A percentile compares a stretch with the other conserved stretches of the same genome.
phyloP scores from a whole-genome alignment of 1,284 basidiomycete species.

The Rhodofomes roseus region DNA sequence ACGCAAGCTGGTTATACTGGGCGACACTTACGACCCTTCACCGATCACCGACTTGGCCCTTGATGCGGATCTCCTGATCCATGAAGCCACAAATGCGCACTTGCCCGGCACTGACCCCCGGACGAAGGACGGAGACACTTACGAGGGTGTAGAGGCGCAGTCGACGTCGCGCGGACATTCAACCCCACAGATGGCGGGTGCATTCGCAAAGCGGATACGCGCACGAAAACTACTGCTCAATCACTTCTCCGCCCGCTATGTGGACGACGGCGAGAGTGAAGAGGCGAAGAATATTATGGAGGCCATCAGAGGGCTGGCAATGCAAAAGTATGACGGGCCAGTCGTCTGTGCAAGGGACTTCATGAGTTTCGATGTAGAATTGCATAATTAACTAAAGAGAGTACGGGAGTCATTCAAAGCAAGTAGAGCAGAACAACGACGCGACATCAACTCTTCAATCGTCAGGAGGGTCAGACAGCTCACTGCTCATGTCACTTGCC shows the following conservation, averaged over 20 bases:
- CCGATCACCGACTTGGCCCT: constrained; percentile 53
- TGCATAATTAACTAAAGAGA: constrained; percentile 20
- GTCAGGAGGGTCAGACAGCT: constrained; percentile 69
- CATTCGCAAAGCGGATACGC: constrained; percentile 68
- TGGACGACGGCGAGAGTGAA: constrained; percentile 39
- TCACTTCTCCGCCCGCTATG: constrained; percentile 71
- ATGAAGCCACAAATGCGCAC: constrained; percentile 91
- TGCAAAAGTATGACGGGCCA: constrained; percentile 44
- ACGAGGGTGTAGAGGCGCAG: constrained; percentile 60
- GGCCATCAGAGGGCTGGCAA: constrained; percentile 56
- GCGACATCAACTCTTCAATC: constrained; percentile 28
- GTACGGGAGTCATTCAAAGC: constrained; percentile 6
- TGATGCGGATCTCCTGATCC: constrained; percentile 67
- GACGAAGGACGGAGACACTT: constrained; percentile 56
- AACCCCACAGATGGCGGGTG: constrained; percentile 88
- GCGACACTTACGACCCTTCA: constrained; percentile 79
- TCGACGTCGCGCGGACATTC: constrained; percentile 86
- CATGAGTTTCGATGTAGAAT: constrained; percentile 59
- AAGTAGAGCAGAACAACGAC: constrained; percentile 7
- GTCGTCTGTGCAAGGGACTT: constrained; percentile 70
- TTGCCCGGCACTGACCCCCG: constrained; percentile 63
- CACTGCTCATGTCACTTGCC: constrained; percentile 74
- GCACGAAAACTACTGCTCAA: constrained; percentile 76
- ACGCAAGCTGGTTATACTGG: constrained; percentile 74
- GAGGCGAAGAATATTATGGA: constrained; percentile 53